Percentiles rank a stretch among this genome's conserved stretches.
Conservation (phyloP, 2,329 filamentous ascomycete genomes). For the Bimuria novae-zelandiae region DNA sequence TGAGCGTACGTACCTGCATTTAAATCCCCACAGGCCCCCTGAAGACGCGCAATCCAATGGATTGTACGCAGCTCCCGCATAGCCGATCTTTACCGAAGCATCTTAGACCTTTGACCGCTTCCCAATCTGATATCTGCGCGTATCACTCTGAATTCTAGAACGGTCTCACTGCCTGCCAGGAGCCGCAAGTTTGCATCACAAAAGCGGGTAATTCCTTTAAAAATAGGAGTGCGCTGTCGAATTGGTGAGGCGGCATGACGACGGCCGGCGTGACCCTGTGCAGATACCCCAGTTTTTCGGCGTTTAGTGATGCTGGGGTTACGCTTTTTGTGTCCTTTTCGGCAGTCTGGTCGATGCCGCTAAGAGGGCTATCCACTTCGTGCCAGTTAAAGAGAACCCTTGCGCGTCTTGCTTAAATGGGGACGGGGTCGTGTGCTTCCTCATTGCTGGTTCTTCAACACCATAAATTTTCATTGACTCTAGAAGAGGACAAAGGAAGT, state of each 20-base stretch:
- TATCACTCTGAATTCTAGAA: neutral
- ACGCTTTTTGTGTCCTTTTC: neutral
- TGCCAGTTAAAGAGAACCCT: neutral
- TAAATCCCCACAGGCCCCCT: neutral
- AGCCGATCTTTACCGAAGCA: neutral
- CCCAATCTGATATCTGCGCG: no score
- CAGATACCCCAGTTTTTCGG: conserved; percentile 4
- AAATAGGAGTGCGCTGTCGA: neutral
- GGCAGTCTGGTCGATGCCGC: neutral
- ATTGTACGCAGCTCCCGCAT: neutral
- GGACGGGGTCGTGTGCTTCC: no score
- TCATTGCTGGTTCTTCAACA: no score
- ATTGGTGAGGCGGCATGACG: neutral
- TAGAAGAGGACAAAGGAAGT: no score
- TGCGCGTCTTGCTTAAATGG: conserved; percentile 7
- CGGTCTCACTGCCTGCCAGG: neutral
- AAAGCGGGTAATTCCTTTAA: neutral
- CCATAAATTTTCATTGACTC: no score
- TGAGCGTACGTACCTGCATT: no score
- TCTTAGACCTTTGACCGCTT: neutral
- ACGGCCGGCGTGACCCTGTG: neutral
- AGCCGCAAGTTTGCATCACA: neutral
- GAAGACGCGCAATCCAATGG: neutral
- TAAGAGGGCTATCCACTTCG: neutral
- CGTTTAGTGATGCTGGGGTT: neutral